Conservation (phyloP, 495 filamentous ascomycete genomes). For the Penicillium salamii region DNA sequence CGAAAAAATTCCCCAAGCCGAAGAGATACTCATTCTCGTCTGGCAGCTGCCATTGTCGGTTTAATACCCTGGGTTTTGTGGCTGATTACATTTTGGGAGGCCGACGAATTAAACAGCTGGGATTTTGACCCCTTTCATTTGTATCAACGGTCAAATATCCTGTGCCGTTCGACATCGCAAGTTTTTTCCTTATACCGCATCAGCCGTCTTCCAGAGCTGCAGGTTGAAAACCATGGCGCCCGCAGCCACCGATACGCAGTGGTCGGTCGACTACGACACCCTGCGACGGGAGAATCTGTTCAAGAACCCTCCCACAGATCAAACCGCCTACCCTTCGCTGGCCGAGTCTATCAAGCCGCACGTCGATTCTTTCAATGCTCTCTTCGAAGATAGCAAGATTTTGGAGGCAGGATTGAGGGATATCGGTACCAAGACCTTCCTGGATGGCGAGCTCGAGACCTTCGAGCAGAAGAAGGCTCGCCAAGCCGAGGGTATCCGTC, state of each 20-base stretch:
- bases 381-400: slow-evolving; percentile 68
- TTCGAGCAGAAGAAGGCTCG: slow-evolving; percentile 39
- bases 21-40: slow-evolving; percentile 16
- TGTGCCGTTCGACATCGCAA: neutral
- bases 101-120: slow-evolving; percentile 9
- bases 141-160: neutral
- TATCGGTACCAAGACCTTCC: slow-evolving; percentile 82
- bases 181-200: slow-evolving; percentile 18
- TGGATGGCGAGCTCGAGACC: slow-evolving; percentile 66
- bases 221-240: slow-evolving; percentile 40
- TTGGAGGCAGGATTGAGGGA: slow-evolving; percentile 76
- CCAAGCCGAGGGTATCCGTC: slow-evolving; percentile 41
- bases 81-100: slow-evolving; percentile 15
- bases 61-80: slow-evolving; percentile 21
- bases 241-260: slow-evolving; percentile 63
- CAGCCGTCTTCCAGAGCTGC: slow-evolving; percentile 6
- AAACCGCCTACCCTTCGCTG: slow-evolving; percentile 82
- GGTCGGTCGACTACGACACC: slow-evolving; percentile 80
- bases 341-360: slow-evolving; percentile 82
- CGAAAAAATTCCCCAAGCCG: slow-evolving; percentile 48
- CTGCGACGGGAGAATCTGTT: slow-evolving; percentile 83
- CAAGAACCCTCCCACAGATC: slow-evolving; percentile 78
- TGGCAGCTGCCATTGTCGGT: slow-evolving; percentile 31
- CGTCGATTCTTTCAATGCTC: slow-evolving; percentile 92
- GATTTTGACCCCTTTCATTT: neutral